Evolutionary conservation across 169 alveolate species (phyloP), one percentile per base, ranked within the genome.

Genomic region (Plasmodium falciparum): DNA sequence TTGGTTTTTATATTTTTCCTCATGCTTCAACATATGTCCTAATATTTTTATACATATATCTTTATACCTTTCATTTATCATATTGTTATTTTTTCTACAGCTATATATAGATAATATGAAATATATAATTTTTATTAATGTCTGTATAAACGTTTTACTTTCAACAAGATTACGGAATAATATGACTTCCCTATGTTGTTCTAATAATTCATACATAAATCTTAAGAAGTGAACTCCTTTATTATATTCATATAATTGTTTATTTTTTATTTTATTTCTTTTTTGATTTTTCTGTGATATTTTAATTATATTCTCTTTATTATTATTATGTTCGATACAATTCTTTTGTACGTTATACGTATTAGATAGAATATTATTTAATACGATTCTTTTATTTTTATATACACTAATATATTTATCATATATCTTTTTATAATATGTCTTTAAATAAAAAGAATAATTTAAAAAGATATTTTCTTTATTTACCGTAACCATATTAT

Each of bases 141-240:
- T 49, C 2, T 45, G 5, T 26, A 71, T 63, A 20, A 78, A 13
- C 9, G 20, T 65, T 9, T 83, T 58, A 9, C 6, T 45, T 4
- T 39, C 65, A 47, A 15, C 22, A 49, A 47, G 1, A 74, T 8
- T 5, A 15, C 54, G 6, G 17, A 45, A 1, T 17, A 13, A 2
- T 9, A 59, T 71, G 24, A n/a, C 11, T 1, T 33, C 3, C 6
- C 11, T 39, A 15, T 12, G 62, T 33, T 63, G 67, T 7, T 9
- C 24, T 11, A 73, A 6, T 29, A 73, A 39, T 2, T 24, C 6
- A n/a, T 33, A 26, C 8, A 62, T 39, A 33, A 33, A 83, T 33
- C 43, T 69, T 20, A 83, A 43, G 71, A 83, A 67, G 15, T 71
- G 59, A 69, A 83, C 1, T 0, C 91, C 91, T 80, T 70, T 83